Evolutionary conservation across 148 eudicot genomes (phyloP).

Genomic region (Beta vulgaris): DNA sequence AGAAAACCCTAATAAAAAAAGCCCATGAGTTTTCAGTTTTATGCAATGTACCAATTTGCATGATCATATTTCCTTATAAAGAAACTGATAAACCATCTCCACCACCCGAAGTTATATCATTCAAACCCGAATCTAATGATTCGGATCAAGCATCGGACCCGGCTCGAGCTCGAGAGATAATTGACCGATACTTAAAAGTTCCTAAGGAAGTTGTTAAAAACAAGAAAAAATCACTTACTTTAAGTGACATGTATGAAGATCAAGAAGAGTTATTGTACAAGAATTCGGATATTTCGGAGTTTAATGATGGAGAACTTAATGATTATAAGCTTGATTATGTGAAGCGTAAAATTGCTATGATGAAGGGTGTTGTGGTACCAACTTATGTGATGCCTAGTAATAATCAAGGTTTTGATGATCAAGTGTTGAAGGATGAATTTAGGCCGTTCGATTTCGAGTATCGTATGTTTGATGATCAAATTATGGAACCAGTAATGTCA

Average conservation of each 20-base stretch:
- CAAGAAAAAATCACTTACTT: constrained; percentile 11
- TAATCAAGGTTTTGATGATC: constrained; percentile 2
- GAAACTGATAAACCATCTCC: background rate
- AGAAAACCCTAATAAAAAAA: constrained; percentile 29
- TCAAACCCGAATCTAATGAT: background rate
- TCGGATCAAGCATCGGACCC: constrained; percentile 8
- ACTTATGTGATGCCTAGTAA: too few relatives aligned
- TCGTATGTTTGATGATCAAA: too few relatives aligned
- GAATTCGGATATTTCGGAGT: constrained; percentile 13
- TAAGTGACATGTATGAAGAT: constrained; percentile 15
- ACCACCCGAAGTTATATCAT: constrained; percentile 21
- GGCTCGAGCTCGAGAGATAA: constrained; percentile 1
- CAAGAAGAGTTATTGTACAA: background rate
- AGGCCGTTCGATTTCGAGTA: too few relatives aligned
- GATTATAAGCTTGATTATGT: constrained; percentile 23
- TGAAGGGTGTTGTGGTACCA: constrained; percentile 5
- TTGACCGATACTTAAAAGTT: constrained; percentile 13
- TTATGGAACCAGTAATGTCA: too few relatives aligned
- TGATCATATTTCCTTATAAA: constrained; percentile 28
- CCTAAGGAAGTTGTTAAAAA: constrained; percentile 20
- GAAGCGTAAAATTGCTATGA: constrained; percentile 15
- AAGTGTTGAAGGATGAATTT: too few relatives aligned
- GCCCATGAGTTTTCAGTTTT: constrained; percentile 29
- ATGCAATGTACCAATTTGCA: constrained; percentile 30
- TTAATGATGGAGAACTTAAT: constrained; percentile 2